Evolutionary conservation across 495 filamentous ascomycete genomes (phyloP), one percentile per base, ranked within the genome.

Genomic region (Talaromyces proteolyticus): DNA sequence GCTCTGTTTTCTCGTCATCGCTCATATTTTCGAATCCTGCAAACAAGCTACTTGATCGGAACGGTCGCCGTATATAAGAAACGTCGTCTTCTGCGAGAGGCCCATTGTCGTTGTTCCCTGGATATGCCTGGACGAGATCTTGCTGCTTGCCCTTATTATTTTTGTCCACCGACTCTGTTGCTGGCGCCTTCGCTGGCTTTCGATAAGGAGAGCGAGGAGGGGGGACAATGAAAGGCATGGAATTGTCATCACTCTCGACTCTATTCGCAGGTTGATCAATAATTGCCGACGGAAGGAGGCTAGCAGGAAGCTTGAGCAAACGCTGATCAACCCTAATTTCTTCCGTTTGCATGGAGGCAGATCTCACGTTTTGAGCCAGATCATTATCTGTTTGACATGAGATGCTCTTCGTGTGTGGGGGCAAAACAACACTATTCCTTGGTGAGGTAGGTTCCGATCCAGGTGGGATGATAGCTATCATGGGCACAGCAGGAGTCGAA

Each of bases 61-160:
- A 80, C 2, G 87, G 88, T 29, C 87, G 76, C 50, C 85, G 79
- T 47, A 88, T 72, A 17, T 77, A 74, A 12, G 78, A 75, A 29
- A 67, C 74, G 5, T 61, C 61, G 45, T 83, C 75, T 42, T 67
- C 73, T 4, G 80, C 80, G 50, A 91, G 61, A 2, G 88, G 87
- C 0, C 86, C 88, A 54, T 91, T 85, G 57, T 92, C 88, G 57
- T 91, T 90, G 53, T 89, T 90, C 0, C 88, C 89, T 3, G 86
- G 85, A 59, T 91, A 91, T 6, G 77, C 75, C 55, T 91, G 81
- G 26, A 76, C 68, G 4, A 76, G 76, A 24, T 79, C 79, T 11
- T 44, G 11, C 54, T 40, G 37, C 37, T 61, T 62, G 37, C 18
- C 48, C 37, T 49, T 47, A 18, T 45, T 20, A 12, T 49, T 36